Evolutionary conservation across 768 basidiomycete genomes (phyloP).

Genomic region (Calvatia gigantea): DNA sequence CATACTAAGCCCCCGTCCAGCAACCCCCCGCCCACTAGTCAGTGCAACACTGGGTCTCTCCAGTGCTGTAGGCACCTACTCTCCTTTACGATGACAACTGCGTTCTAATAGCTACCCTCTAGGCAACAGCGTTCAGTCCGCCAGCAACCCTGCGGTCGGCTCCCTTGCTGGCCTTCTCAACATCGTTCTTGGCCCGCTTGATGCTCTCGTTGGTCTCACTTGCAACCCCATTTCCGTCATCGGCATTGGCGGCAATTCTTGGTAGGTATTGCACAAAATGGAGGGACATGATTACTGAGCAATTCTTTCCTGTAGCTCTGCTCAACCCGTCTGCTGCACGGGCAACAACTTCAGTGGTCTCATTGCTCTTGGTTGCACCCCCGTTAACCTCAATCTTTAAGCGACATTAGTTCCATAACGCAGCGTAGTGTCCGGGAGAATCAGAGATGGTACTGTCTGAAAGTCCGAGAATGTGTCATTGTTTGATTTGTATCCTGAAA

Average conservation of each 20-base stretch:
- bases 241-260: conserved; percentile 20
- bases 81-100: background rate
- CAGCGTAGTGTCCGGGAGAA: no score
- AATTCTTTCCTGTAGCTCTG: conserved; percentile 10
- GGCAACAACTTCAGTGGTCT: conserved; percentile 20
- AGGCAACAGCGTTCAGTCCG: conserved; percentile 17
- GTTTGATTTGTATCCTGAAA: no score
- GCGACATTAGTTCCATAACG: no score
- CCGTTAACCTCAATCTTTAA: conserved; percentile 2
- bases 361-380: conserved; percentile 6
- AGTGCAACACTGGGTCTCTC: conserved; percentile 26
- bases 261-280: conserved; percentile 18
- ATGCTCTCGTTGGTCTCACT: conserved; percentile 5
- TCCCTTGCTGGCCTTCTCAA: conserved; percentile 10
- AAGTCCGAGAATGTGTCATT: no score
- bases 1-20: no score
- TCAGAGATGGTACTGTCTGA: no score
- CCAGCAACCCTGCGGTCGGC: background rate
- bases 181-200: background rate
- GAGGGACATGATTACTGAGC: background rate
- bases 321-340: conserved; percentile 28
- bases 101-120: background rate
- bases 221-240: conserved; percentile 7
- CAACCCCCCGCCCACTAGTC: conserved; percentile 9
- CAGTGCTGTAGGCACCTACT: conserved; percentile 21